Base-by-base conservation (phyloP, 2,329 filamentous ascomycete genomes). In the Amauroascus niger region DNA sequence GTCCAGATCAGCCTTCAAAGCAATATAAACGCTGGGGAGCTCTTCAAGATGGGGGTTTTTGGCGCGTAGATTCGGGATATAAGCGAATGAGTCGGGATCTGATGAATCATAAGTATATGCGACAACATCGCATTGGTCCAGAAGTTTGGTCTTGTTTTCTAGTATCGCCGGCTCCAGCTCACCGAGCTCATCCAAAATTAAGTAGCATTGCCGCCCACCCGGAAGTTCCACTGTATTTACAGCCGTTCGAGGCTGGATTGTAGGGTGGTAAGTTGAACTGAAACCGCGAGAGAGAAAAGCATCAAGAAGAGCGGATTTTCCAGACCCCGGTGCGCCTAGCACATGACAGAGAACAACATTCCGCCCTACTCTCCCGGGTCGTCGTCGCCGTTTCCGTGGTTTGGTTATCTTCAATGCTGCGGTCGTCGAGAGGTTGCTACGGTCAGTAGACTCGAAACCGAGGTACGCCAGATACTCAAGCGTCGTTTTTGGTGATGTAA, bases 41-140 rank as follows among this genome's bases (percentile, higher is more conserved):
- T 88, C 83, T 66, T 95, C 87, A 1, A 98, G 79, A 53, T 93
- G 85, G 0, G 88, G 83, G 61, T 91, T 86, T 62, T 84, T 86
- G 53, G 81, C 79, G 41, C 90, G 83, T 47, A 96, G 76, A 16
- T 86, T 80, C 35, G 91, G 86, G 51, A 98, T 88, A 65, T 97
- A 90, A 1, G 86, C 83, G 69, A 98, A 98, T 3, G 88, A 95
- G 68, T 97, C 90, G 0, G 93, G 91, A 58, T 98, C 90, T 1
- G 89, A 94, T 1, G 91, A 97, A 72, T 98, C 93, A 71, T 97
- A 98, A 0, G 88, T 84, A 70, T 95, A 97, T 70, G 91, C 95
- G 44, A 98, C 79, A 22, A 98, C 78, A 69, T 98, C 93, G 69
- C 91, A 97, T 5, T 89, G 84, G 63, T 95, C 88, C 13, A 98